Evolutionary conservation across 2,329 filamentous ascomycete genomes (phyloP), one percentile per base, ranked within the genome.

Genomic region (Sporothrix inflata): DNA sequence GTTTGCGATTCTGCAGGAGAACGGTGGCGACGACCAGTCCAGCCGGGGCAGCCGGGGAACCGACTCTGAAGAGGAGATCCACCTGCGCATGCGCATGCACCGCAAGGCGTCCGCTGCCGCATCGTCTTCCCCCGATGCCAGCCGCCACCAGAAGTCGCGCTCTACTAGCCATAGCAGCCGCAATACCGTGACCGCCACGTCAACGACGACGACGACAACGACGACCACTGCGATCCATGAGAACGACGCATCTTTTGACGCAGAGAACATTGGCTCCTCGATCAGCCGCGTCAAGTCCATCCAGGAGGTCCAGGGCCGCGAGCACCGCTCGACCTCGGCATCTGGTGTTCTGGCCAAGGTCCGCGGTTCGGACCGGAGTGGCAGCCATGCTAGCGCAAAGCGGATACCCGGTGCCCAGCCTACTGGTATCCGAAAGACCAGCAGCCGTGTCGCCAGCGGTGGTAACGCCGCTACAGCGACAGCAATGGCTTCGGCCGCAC

Each of bases 11-110:
- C 79, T 87, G 78, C 80, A 88, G 78, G 86, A 90, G 73, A 87
- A 87, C 0, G 91, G 93, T 78, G 81, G 89, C 72, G 55, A 53
- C 38, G 83, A 90, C 68, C 89, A 89, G 45, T 85, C 87, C 53
- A 90, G 89, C 16, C 86, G 87, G 21, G 87, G 86, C 38, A 87
- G 86, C 57, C 84, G 84, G 63, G 60, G 70, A n/a, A 69, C 61
- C 1, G 92, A 96, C 79, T 92, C 91, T 24, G 94, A 97, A 74
- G 93, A 97, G 78, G 94, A 97, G 79, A 88, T 89, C 77, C 91
- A 94, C 78, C 83, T 97, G 61, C 91, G 94, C 67, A 89, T 93
- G 85, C 88, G 88, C 75, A 88, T 89, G 72, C 89, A 85, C 77
- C 91, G 87, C 77, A 92, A 90, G 83, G 84, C 83, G 51, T 91